Evolutionary conservation across 768 basidiomycete genomes (phyloP).

Genomic region (Scleroderma bovista): DNA sequence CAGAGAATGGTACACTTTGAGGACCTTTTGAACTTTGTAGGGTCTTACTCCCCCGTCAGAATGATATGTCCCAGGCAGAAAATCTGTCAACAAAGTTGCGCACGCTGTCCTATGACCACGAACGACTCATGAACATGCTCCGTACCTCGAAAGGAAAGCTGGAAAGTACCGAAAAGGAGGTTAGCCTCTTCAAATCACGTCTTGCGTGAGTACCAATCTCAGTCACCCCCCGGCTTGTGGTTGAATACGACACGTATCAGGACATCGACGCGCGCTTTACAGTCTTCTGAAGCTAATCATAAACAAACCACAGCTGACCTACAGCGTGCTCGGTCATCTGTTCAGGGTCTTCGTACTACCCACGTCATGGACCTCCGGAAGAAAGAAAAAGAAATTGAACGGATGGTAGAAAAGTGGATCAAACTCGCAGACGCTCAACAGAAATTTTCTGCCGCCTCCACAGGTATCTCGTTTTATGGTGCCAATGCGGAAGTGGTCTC

Average conservation of each 20-base stretch:
- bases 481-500: slow-evolving; percentile 47
- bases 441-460: slow-evolving; percentile 43
- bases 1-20: slow-evolving; percentile 63
- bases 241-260: slow-evolving; percentile 27
- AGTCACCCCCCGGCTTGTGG: not conserved
- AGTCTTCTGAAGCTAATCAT: slow-evolving; percentile 57
- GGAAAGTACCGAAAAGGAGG: slow-evolving; percentile 75
- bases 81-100: slow-evolving; percentile 68
- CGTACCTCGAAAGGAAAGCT: slow-evolving; percentile 51
- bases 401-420: slow-evolving; percentile 67
- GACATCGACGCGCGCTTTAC: slow-evolving; percentile 46
- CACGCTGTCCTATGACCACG: slow-evolving; percentile 76
- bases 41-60: slow-evolving; percentile 31
- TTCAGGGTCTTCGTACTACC: slow-evolving; percentile 65
- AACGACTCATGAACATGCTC: slow-evolving; percentile 66
- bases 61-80: slow-evolving; percentile 78
- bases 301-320: slow-evolving; percentile 68
- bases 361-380: slow-evolving; percentile 73
- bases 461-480: slow-evolving; percentile 47
- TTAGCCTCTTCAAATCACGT: slow-evolving; percentile 65
- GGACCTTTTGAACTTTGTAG: slow-evolving; percentile 2
- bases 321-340: slow-evolving; percentile 60
- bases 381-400: slow-evolving; percentile 75
- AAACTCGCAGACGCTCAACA: slow-evolving; percentile 66
- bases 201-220: slow-evolving; percentile 48